These are phyloP conservation scores for Neofusicoccum umdonicola DNA, from an alignment of 2,329 filamentous ascomycete species.

Conservation along the genomic window DNA sequence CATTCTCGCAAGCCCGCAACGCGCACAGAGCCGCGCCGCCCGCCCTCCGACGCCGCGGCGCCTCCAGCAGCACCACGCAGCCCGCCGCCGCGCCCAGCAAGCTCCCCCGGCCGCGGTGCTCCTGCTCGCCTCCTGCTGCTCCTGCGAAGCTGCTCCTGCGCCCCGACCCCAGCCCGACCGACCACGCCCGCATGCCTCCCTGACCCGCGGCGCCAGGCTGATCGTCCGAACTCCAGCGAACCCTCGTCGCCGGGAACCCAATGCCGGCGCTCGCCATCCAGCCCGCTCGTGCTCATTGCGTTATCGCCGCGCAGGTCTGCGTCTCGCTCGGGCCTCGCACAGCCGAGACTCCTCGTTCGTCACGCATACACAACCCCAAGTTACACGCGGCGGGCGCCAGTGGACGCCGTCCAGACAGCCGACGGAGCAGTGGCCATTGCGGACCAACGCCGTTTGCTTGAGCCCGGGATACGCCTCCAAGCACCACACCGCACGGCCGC, in stretches of 20 bases:
- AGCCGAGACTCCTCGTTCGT: conserved; percentile 10
- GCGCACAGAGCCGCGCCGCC: conserved; percentile 9
- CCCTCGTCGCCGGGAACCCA: conserved; percentile 1
- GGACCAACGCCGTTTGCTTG: neutral
- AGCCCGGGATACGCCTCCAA: neutral
- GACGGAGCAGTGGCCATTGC: neutral
- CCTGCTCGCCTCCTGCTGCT: conserved; percentile 8
- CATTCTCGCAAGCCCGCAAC: neutral
- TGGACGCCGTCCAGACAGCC: neutral
- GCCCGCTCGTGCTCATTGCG: conserved; percentile 11
- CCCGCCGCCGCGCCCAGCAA: neutral
- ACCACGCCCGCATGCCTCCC: conserved; percentile 14
- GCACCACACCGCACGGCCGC: conserved; percentile 9
- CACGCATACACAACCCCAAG: conserved; percentile 15
- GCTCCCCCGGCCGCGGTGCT: neutral
- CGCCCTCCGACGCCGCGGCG: neutral
- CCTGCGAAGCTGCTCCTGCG: conserved; percentile 12
- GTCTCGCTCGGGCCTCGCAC: conserved; percentile 16
- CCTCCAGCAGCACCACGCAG: neutral
- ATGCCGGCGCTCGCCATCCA: conserved; percentile 15
- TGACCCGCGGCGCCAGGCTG: conserved; percentile 8
- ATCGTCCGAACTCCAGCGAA: conserved; percentile 1
- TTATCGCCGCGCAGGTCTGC: conserved; percentile 5
- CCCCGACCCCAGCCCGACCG: neutral
- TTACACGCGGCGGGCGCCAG: conserved; percentile 17